These are phyloP conservation scores for Persicaria tinctoria DNA, from an alignment of 148 eudicot species.

Conservation along the genomic window DNA sequence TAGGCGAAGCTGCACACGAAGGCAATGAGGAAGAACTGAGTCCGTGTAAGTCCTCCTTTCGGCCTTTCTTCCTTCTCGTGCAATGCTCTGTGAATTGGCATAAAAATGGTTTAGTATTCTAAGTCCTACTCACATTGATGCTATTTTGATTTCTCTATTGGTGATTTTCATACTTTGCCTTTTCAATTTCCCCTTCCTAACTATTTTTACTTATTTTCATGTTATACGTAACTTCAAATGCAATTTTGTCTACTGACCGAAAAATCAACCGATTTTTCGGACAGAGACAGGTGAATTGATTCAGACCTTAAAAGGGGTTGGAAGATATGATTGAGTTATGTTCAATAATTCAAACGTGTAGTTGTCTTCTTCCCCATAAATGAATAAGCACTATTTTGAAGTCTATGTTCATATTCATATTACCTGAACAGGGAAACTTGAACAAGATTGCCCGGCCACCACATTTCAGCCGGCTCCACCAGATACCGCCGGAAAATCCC, in stretches of 20 bases:
- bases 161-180: background rate
- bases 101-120: background rate
- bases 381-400: background rate
- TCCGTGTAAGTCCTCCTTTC: slow-evolving; percentile 71
- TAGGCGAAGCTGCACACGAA: slow-evolving; percentile 85
- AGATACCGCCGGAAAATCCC: slow-evolving; percentile 61
- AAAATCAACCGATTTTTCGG: too few species aligned
- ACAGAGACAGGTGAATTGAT: background rate
- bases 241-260: too few species aligned
- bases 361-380: slow-evolving; percentile 1
- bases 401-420: background rate
- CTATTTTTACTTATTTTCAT: background rate
- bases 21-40: slow-evolving; percentile 80
- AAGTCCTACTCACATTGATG: background rate
- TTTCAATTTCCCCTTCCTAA: background rate
- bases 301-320: background rate
- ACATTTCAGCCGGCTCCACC: slow-evolving; percentile 86
- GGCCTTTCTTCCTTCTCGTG: slow-evolving; percentile 82
- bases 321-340: background rate
- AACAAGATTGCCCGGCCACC: slow-evolving; percentile 82
- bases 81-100: slow-evolving; percentile 50
- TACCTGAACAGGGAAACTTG: slow-evolving; percentile 82
- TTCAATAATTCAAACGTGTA: background rate
- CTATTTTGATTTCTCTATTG: background rate
- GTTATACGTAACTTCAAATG: too few species aligned